Conservation (phyloP, 495 filamentous ascomycete species). For the Pseudevernia furfuracea region DNA sequence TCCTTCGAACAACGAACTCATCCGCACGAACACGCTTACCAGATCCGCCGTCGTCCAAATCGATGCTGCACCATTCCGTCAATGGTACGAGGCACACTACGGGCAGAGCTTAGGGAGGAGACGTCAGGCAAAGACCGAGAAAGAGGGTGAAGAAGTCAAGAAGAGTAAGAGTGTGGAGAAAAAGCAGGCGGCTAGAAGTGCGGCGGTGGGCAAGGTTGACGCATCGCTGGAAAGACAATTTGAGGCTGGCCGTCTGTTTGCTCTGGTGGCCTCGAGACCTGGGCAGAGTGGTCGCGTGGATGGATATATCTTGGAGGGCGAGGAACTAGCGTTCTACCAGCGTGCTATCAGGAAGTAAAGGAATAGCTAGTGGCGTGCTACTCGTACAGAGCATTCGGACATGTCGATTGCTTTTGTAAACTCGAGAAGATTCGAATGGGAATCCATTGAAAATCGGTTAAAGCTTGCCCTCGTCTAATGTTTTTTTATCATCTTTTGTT, state of each 20-base stretch:
- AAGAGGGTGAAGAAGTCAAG: conserved; percentile 62
- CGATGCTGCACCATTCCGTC: conserved; percentile 96
- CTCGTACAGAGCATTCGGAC: not conserved
- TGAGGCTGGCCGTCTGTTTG: conserved; percentile 93
- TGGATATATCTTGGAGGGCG: conserved; percentile 97
- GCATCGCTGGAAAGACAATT: conserved; percentile 89
- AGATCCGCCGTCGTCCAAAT: conserved; percentile 97
- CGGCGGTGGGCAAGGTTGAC: conserved; percentile 86
- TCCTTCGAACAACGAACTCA: conserved; percentile 99
- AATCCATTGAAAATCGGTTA: not conserved
- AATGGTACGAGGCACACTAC: conserved; percentile 99
- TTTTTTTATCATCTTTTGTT: not conserved
- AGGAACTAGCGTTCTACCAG: conserved; percentile 99
- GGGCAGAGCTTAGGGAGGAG: conserved; percentile 78
- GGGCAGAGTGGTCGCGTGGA: conserved; percentile 94
- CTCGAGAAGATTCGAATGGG: conserved; percentile 1
- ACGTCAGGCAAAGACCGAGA: conserved; percentile 70
- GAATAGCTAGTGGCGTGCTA: conserved; percentile 20
- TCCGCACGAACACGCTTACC: conserved; percentile 99
- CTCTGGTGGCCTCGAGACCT: conserved; percentile 82
- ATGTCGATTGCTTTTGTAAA: conserved; percentile 5
- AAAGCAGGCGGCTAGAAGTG: conserved; percentile 86
- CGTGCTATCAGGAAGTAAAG: conserved; percentile 93
- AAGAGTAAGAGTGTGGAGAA: conserved; percentile 87
- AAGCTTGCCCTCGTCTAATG: not conserved